These are phyloP conservation scores for Tillandsia fasciculata DNA, from an alignment of 176 grass and related monocot genomes.

Conservation along the genomic window DNA sequence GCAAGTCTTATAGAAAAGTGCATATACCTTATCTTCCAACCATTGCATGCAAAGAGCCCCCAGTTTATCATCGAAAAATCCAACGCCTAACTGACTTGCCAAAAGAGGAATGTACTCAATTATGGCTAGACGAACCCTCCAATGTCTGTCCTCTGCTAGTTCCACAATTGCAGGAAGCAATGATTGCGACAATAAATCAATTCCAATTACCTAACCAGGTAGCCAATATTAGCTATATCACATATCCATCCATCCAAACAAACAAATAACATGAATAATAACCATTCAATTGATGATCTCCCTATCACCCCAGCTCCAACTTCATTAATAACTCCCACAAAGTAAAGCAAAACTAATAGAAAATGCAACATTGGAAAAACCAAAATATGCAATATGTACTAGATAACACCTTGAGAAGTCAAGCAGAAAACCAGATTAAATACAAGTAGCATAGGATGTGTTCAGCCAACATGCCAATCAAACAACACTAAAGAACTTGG, in stretches of 20 bases:
- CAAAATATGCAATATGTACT: no score
- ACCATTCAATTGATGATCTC: not conserved
- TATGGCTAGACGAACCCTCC: constrained; percentile 92
- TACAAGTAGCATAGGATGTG: no score
- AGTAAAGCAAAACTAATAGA: no score
- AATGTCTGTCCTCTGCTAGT: constrained; percentile 89
- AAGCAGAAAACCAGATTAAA: no score
- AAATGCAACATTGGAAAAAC: no score
- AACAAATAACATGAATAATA: no score
- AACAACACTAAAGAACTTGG: no score
- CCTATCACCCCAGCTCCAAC: no score
- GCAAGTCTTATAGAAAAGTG: constrained; percentile 1
- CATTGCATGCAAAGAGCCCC: constrained; percentile 97
- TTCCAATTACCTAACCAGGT: constrained; percentile 79
- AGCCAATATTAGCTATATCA: not conserved
- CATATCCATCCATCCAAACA: not conserved
- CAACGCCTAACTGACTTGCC: constrained; percentile 82
- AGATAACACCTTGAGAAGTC: no score
- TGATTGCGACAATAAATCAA: constrained; percentile 89
- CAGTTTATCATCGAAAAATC: constrained; percentile 88
- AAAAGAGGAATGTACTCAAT: constrained; percentile 94
- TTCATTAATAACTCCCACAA: no score
- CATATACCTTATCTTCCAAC: constrained; percentile 92
- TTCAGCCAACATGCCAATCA: no score
- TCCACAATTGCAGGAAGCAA: constrained; percentile 90